These are phyloP conservation scores for Vanrija sp. DNA, from an alignment of 1,284 basidiomycete genomes.

Conservation along the genomic window DNA sequence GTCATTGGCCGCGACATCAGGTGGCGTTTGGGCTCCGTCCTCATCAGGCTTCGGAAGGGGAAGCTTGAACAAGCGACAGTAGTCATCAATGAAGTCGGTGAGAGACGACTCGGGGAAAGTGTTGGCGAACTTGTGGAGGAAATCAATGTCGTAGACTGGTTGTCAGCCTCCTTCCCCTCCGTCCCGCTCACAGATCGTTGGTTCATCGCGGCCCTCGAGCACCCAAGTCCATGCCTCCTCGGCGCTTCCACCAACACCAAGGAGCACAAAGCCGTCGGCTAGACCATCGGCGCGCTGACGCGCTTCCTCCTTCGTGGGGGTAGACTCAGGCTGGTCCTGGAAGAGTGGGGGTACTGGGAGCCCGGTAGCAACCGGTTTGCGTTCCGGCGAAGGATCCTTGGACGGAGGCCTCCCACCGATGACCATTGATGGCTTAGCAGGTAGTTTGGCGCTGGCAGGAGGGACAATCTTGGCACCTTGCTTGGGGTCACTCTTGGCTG, in stretches of 20 bases:
- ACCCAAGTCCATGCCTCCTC: slow-evolving; percentile 53
- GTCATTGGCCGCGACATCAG: slow-evolving; percentile 32
- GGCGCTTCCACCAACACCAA: slow-evolving; percentile 32
- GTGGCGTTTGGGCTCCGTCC: slow-evolving; percentile 31
- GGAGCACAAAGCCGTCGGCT: slow-evolving; percentile 45
- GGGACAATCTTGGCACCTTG: neutral
- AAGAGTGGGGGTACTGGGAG: slow-evolving; percentile 21
- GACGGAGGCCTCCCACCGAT: too few species aligned
- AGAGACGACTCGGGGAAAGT: slow-evolving; percentile 65
- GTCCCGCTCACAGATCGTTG: slow-evolving; percentile 59
- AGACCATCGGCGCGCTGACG: slow-evolving; percentile 44
- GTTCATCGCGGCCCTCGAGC: slow-evolving; percentile 71
- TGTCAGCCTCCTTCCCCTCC: neutral
- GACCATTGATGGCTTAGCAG: too few species aligned
- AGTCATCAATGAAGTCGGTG: slow-evolving; percentile 62
- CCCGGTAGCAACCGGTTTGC: neutral
- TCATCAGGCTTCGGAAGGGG: slow-evolving; percentile 53
- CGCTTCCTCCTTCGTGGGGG: slow-evolving; percentile 47
- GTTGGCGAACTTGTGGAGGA: slow-evolving; percentile 62
- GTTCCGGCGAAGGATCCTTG: too few species aligned
- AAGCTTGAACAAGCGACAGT: slow-evolving; percentile 62
- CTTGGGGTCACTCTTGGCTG: neutral
- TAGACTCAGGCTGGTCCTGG: slow-evolving; percentile 47
- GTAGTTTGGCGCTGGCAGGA: too few species aligned
- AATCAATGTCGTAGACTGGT: slow-evolving; percentile 63